These are phyloP conservation scores for Ceriops zippeliana DNA, from an alignment of 345 rosid species.

Conservation along the genomic window DNA sequence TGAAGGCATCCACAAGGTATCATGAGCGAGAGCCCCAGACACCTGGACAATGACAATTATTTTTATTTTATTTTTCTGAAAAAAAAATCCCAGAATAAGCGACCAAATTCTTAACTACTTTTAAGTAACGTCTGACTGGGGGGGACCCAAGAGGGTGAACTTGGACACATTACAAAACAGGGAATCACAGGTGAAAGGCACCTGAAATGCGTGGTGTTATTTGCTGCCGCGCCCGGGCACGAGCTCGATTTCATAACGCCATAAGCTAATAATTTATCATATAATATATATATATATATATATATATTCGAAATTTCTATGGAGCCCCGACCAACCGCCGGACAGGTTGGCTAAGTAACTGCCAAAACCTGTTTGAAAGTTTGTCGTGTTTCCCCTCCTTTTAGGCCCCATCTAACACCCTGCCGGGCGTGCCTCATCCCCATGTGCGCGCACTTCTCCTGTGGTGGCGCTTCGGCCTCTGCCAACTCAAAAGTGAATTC, in stretches of 20 bases:
- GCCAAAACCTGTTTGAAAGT: conserved; percentile 14
- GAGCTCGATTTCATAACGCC: no score
- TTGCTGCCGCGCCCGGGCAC: neutral
- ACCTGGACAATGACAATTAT: conserved; percentile 11
- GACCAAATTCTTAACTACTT: no score
- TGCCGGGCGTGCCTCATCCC: neutral
- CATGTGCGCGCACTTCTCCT: neutral
- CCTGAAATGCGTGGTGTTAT: neutral
- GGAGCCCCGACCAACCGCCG: no score
- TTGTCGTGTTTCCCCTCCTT: neutral
- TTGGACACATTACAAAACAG: no score
- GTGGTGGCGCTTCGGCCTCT: neutral
- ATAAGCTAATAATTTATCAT: neutral
- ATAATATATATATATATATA: no score
- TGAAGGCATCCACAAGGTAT: neutral
- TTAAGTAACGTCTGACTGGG: no score
- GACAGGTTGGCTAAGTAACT: neutral
- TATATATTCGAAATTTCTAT: no score
- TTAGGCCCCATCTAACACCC: neutral
- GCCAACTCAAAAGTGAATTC: conserved; percentile 13
- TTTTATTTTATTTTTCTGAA: no score
- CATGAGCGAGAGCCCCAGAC: conserved; percentile 19
- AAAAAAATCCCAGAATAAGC: no score
- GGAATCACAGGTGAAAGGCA: no score
- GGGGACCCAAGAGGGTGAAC: no score